A percentile compares a stretch with the other conserved stretches of the same genome.
These are phyloP conservation scores for Ambrosiella xylebori DNA, from an alignment of 2,329 filamentous ascomycete genomes.

Conservation along the genomic window DNA sequence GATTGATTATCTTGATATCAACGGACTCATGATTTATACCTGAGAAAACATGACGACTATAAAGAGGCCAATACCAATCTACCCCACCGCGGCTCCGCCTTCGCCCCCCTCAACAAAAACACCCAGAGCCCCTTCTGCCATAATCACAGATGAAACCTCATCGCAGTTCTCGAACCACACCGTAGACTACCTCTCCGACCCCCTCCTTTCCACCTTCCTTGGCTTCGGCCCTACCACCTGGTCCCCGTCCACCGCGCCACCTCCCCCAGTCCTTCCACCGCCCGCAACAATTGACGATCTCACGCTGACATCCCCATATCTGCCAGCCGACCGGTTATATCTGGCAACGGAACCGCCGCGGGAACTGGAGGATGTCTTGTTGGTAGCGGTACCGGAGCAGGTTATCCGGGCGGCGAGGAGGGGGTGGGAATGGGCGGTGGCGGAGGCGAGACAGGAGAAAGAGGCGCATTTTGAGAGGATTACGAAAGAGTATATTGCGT, in stretches of 20 bases:
- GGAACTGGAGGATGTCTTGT: neutral
- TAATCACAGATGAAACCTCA: neutral
- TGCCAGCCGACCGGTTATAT: neutral
- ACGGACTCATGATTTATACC: neutral
- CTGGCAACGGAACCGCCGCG: neutral
- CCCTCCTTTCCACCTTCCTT: neutral
- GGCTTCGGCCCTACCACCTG: neutral
- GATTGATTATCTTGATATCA: neutral
- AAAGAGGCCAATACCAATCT: neutral
- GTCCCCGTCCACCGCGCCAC: neutral
- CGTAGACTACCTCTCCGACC: neutral
- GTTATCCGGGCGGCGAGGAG: too few relatives aligned
- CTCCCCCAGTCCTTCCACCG: neutral
- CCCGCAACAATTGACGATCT: neutral
- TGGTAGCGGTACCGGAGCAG: too few relatives aligned
- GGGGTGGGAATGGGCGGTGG: too few relatives aligned
- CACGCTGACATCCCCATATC: neutral
- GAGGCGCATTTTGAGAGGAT: too few relatives aligned
- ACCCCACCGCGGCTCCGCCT: neutral
- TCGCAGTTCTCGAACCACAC: neutral
- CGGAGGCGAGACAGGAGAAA: too few relatives aligned
- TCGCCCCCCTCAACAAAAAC: neutral
- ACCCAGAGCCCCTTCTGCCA: neutral
- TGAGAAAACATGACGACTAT: neutral
- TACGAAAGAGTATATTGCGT: too few relatives aligned